Base-by-base conservation (phyloP, 2,329 filamentous ascomycete species). In the Talaromyces amestolkiae region DNA sequence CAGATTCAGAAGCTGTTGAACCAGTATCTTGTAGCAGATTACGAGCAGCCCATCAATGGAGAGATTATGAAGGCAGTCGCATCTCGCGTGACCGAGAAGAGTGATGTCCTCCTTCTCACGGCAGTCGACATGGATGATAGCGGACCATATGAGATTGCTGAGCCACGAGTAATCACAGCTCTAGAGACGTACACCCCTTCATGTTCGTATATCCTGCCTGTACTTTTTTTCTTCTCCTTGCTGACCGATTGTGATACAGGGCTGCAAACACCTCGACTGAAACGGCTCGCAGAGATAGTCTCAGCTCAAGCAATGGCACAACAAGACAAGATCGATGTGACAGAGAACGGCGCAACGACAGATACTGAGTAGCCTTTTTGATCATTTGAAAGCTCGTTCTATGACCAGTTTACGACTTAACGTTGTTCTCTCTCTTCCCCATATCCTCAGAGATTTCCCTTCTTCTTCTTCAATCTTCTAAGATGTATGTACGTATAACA, bases 41-140 rank as follows among this genome's bases (percentile, higher is more conserved):
- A 99, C 78, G 95, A 99, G 80, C 95, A 98, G 80, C 95, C 95
- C 43, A 99, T 99, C 80, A 98, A 99, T 74, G 95, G 94, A 76
- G 95, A 99, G 78, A 99, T 99, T 76, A 99, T 99, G 95, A 99
- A 99, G 83, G 95, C 95, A 8, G 96, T 99, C 62, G 95, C 96
- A 8, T 97, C 93, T 45, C 87, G 93, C 62, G 95, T 99, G 56
- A 98, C 94, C 1, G 95, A 99, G 82, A 99, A 99, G 88, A 96
- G 93, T 73, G 95, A 98, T 72, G 93, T 98, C 3, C 85, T 99
- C 61, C 87, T 99, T 65, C 85, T 99, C 56, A 91, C 94, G 66
- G 93, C 95, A 58, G 93, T 99, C 66, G 95, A 99, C 78, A 97
- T 99, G 93, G 95, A 99, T 75, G 95, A 99, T 80, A 97, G 92